Base-by-base conservation (phyloP, 176 grass and related monocot species). In the Bothriochloa decipiens region DNA sequence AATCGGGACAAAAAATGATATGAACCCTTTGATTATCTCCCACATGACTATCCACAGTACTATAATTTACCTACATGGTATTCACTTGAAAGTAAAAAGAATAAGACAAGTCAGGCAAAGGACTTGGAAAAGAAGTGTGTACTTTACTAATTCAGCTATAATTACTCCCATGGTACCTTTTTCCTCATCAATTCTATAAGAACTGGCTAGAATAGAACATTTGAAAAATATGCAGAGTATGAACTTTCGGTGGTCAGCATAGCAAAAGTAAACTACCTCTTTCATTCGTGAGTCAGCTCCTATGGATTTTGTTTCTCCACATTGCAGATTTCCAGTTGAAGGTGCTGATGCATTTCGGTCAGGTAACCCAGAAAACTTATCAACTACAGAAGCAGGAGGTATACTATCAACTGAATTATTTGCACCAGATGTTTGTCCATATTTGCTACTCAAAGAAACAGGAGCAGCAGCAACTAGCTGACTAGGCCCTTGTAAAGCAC, bases 401-500 rank as follows among this genome's bases (percentile, higher is more conserved):
- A 33, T 69, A 73, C 84, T 87, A 84, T 87, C 69, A 3, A 20
- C 78, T 61, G 80, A 76, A 55, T 91, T 43, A 70, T 75, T 86
- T 60, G 69, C 33, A 75, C 74, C 32, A 26, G 81, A 86, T 70
- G 86, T 85, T 75, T 86, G 83, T 58, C 90, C 74, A 50, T 74
- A 42, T 39, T 81, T 79, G 78, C 61, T 75, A 80, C 18, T 80
- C 33, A 70, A 86, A 86, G 86, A 81, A 85, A 80, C 20, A 35
- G 86, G 83, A 86, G 40, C 32, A 79, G 86, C 67, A 62, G 82
- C 74, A 79, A 82, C 68, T 83, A 79, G 70, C 41, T 83, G 79
- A 80, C 68, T 83, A 74, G 86, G 83, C 75, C 83, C 79, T 79
- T 85, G 78, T 69, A 63, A 83, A 83, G 68, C 69, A 80, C 61